A percentile compares a stretch with the other conserved stretches of the same genome.
Evolutionary conservation across 257 asterid species (phyloP).

Genomic region (Ilex asprella): DNA sequence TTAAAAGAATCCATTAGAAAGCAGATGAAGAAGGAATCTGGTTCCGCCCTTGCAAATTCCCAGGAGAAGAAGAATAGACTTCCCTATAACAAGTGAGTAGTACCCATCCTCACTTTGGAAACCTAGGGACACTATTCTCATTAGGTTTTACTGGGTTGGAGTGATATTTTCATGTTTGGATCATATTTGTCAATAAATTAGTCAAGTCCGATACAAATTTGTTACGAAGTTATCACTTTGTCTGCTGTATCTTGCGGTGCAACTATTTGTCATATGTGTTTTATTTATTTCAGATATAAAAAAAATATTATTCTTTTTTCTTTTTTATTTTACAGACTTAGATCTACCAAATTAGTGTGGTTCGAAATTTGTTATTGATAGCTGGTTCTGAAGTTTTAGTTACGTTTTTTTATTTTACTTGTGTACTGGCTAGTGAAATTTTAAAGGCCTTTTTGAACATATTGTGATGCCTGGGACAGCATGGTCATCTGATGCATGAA

Average conservation of each 20-base stretch:
- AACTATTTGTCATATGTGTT: background rate
- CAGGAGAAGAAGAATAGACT: slow-evolving; percentile 27
- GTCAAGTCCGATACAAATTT: background rate
- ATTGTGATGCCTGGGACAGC: too few relatives aligned
- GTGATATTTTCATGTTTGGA: background rate
- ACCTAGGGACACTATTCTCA: background rate
- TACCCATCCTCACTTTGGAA: background rate
- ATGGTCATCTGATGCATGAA: too few relatives aligned
- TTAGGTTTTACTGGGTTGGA: background rate
- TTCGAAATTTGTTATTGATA: too few relatives aligned
- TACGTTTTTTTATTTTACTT: too few relatives aligned
- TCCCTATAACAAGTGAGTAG: slow-evolving; percentile 62
- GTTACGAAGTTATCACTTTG: background rate
- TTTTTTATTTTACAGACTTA: too few relatives aligned
- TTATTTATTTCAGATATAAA: background rate
- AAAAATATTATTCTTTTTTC: too few relatives aligned
- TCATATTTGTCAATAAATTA: background rate
- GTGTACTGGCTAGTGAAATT: too few relatives aligned
- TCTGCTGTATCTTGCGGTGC: background rate
- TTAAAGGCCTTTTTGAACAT: too few relatives aligned
- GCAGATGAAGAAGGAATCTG: slow-evolving; percentile 62
- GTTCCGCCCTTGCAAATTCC: slow-evolving; percentile 42
- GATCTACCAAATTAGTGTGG: too few relatives aligned
- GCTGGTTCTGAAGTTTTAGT: too few relatives aligned
- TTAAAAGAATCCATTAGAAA: slow-evolving; percentile 59